Conservation (phyloP, 1,284 basidiomycete genomes). For the Ceratobasidium sp. region DNA sequence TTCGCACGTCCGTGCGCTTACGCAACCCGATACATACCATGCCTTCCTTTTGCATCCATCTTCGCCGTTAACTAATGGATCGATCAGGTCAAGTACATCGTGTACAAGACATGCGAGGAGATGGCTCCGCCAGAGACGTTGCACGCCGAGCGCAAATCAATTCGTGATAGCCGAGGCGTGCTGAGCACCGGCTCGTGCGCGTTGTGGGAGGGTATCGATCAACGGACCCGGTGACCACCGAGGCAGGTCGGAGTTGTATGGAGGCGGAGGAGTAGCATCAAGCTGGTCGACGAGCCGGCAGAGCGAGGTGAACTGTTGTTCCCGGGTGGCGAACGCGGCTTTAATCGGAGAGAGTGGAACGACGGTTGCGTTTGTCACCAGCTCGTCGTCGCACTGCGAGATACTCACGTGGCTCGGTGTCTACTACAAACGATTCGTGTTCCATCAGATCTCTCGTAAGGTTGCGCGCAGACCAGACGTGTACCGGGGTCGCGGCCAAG, state of each 20-base stretch:
- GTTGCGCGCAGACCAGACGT: constrained; percentile 80
- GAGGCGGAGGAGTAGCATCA: constrained; percentile 56
- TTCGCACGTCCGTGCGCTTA: constrained; percentile 77
- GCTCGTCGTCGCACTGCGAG: constrained; percentile 73
- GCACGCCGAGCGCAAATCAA: constrained; percentile 75
- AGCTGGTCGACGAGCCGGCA: constrained; percentile 73
- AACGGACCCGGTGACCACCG: constrained; percentile 78
- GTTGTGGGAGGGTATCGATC: too few species aligned
- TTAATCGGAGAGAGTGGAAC: constrained; percentile 85
- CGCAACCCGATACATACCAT: constrained; percentile 78
- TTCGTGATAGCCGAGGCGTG: constrained; percentile 77
- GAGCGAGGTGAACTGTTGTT: constrained; percentile 81
- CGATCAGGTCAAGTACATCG: constrained; percentile 71
- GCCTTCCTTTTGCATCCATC: constrained; percentile 65
- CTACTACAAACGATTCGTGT: constrained; percentile 82
- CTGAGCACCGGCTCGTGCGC: constrained; percentile 81
- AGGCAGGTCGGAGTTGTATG: constrained; percentile 53
- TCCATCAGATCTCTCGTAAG: constrained; percentile 79
- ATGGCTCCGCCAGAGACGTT: constrained; percentile 82
- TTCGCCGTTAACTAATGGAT: constrained; percentile 67
- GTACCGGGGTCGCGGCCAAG: constrained; percentile 68
- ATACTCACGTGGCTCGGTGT: constrained; percentile 86
- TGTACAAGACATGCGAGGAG: constrained; percentile 82
- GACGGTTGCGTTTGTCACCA: constrained; percentile 80
- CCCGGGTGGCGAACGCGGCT: constrained; percentile 86